Conservation (phyloP, 257 asterid genomes). For the Schizonepeta tenuifolia region DNA sequence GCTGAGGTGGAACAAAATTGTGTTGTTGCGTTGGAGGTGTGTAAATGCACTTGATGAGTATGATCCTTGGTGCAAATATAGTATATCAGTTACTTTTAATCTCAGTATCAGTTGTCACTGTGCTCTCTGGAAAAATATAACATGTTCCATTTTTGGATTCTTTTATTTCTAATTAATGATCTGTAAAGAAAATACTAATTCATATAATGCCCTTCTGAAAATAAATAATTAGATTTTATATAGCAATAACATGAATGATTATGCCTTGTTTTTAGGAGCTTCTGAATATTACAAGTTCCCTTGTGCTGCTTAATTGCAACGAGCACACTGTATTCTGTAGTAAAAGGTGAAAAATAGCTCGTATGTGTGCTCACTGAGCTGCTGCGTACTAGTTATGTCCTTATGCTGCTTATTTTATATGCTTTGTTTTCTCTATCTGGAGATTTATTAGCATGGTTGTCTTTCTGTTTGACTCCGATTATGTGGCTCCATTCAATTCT, state of each 20-base stretch:
- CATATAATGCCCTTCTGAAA: background rate
- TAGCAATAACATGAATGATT: background rate
- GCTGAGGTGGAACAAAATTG: slow-evolving; percentile 64
- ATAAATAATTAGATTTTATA: too few species aligned
- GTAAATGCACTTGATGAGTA: slow-evolving; percentile 1
- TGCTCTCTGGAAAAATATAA: background rate
- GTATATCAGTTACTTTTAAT: background rate
- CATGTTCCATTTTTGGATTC: background rate
- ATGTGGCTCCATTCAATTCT: background rate
- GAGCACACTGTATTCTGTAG: background rate
- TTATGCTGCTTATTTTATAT: too few species aligned
- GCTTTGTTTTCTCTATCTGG: background rate
- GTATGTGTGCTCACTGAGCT: background rate
- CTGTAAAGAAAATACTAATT: background rate
- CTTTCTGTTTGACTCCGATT: background rate
- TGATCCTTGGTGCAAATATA: slow-evolving; percentile 12
- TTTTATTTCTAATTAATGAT: background rate
- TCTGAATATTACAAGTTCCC: background rate
- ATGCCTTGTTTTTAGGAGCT: background rate
- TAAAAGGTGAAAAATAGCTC: background rate
- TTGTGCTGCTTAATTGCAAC: background rate
- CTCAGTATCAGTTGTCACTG: background rate
- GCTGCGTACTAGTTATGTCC: background rate
- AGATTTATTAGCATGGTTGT: slow-evolving; percentile 2
- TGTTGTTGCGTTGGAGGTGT: slow-evolving; percentile 72